A percentile compares a stretch with the other conserved stretches of the same genome.
These are phyloP conservation scores for Suillus alpinus DNA, from an alignment of 768 basidiomycete species.

Conservation along the genomic window DNA sequence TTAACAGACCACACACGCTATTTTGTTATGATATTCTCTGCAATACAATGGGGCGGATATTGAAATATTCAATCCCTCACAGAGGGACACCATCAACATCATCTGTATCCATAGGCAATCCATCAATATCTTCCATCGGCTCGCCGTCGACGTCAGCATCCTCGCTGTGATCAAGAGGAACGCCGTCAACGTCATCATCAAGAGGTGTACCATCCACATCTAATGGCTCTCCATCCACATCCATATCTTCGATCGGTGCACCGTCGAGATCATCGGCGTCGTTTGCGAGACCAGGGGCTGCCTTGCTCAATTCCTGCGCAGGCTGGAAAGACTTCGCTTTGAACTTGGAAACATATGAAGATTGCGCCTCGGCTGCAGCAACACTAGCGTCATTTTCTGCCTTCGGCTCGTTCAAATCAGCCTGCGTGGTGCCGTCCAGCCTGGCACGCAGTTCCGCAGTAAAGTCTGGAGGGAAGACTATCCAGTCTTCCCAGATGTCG, in stretches of 20 bases:
- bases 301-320: slow-evolving; percentile 43
- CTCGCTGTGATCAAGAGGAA: slow-evolving; percentile 28
- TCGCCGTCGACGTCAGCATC: slow-evolving; percentile 23
- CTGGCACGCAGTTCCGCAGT: slow-evolving; percentile 69
- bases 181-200: slow-evolving; percentile 38
- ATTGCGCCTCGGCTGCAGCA: slow-evolving; percentile 23
- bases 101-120: slow-evolving; percentile 32
- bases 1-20: neutral
- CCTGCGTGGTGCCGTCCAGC: slow-evolving; percentile 58
- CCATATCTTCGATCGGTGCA: slow-evolving; percentile 46
- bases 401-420: slow-evolving; percentile 27
- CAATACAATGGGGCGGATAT: neutral
- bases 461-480: slow-evolving; percentile 89
- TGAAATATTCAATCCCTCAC: neutral
- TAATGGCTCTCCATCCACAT: slow-evolving; percentile 47
- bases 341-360: slow-evolving; percentile 58
- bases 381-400: slow-evolving; percentile 21
- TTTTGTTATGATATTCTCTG: neutral
- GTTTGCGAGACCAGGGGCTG: slow-evolving; percentile 32
- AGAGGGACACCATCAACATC: slow-evolving; percentile 14
- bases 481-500: slow-evolving; percentile 99
- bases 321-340: slow-evolving; percentile 77
- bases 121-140: slow-evolving; percentile 36
- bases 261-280: slow-evolving; percentile 50
- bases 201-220: slow-evolving; percentile 35